phyloP scores from a whole-genome alignment of 345 rosid genomes.

The Eucalyptus pauciflora region DNA sequence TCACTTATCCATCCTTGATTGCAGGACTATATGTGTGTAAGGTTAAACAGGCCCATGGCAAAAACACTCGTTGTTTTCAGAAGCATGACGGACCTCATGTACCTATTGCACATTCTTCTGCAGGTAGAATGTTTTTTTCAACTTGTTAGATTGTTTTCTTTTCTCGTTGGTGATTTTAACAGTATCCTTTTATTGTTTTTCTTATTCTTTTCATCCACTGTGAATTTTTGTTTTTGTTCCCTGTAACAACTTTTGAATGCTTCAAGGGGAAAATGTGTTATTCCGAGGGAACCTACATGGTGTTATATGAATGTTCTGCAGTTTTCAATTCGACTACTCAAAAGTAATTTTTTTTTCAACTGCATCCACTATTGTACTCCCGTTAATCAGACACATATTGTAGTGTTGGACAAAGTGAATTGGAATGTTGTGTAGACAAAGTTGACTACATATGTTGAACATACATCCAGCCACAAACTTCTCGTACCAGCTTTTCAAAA shows the following conservation, averaged over 20 bases:
- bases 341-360: not conserved
- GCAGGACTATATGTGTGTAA: constrained; percentile 52
- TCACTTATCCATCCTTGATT: not conserved
- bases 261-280: not conserved
- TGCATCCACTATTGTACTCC: not conserved
- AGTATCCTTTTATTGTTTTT: not conserved
- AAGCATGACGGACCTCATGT: constrained; percentile 55
- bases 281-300: not conserved
- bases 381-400: not conserved
- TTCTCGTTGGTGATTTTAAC: not conserved
- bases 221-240: not conserved
- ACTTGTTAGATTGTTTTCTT: not conserved
- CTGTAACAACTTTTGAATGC: not conserved
- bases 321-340: not conserved
- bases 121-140: constrained; percentile 33
- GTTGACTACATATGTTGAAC: not conserved
- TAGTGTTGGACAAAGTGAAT: not conserved
- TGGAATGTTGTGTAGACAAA: not conserved
- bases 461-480: not conserved
- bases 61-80: constrained; percentile 32
- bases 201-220: not conserved
- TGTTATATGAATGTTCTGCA: not conserved
- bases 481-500: not conserved
- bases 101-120: constrained; percentile 62
- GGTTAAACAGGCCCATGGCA: constrained; percentile 33